Conservation (phyloP, 192 early-diverging fungal genomes). For the Haplosporangium gracile region DNA sequence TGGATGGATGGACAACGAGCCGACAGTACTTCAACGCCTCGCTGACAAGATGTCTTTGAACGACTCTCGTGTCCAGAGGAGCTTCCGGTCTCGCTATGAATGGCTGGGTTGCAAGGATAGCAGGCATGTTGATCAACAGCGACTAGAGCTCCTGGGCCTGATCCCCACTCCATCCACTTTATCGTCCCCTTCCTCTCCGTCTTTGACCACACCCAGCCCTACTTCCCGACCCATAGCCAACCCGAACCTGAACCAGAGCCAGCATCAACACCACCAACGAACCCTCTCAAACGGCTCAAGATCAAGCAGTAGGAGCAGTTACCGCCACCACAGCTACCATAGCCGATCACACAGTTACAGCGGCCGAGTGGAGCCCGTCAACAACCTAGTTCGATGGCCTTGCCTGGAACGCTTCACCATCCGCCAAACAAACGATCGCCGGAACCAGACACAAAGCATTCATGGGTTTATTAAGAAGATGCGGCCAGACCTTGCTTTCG, state of each 20-base stretch:
- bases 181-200: not conserved
- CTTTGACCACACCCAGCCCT: not conserved
- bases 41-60: not conserved
- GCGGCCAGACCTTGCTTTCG: not conserved
- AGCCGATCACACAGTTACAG: not conserved
- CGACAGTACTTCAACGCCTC: not conserved
- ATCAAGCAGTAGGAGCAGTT: not conserved
- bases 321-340: not conserved
- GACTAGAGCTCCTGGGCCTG: not conserved
- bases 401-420: not conserved
- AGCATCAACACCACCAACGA: not conserved
- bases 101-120: conserved; percentile 8
- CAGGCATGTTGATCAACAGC: not conserved
- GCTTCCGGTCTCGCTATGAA: conserved; percentile 3
- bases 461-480: not conserved
- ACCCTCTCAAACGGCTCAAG: not conserved
- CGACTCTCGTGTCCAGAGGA: conserved; percentile 4
- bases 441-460: conserved; percentile 7
- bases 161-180: not conserved
- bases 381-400: not conserved
- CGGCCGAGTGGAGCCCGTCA: not conserved
- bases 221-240: not conserved
- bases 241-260: not conserved
- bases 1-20: conserved; percentile 6
- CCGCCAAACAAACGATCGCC: conserved; percentile 2